phyloP scores from a whole-genome alignment of 2,329 filamentous ascomycete species.

The Xylariaceae sp. region DNA sequence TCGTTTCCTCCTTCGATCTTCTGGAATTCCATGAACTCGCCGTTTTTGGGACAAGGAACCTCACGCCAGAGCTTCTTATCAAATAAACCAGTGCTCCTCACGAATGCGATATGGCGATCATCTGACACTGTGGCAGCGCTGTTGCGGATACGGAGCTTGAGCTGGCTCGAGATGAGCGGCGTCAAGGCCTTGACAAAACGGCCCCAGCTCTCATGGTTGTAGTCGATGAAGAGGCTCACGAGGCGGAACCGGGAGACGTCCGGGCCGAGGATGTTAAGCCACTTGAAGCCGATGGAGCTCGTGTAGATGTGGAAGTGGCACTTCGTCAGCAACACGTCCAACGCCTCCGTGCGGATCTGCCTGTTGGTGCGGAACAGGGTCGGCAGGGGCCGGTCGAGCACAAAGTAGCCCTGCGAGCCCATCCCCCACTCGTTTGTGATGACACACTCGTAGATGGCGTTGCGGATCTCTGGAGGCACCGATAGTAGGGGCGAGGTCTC shows the following conservation, averaged over 20 bases:
- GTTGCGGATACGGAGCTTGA: slow-evolving; percentile 17
- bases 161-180: slow-evolving; percentile 8
- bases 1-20: not conserved
- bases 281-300: slow-evolving; percentile 14
- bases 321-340: slow-evolving; percentile 20
- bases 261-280: slow-evolving; percentile 16
- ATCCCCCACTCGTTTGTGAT: slow-evolving; percentile 14
- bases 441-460: slow-evolving; percentile 15
- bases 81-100: slow-evolving; percentile 5
- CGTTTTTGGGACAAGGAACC: not conserved
- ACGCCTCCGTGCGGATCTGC: slow-evolving; percentile 18
- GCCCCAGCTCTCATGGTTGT: slow-evolving; percentile 9
- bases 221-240: slow-evolving; percentile 17
- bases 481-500: slow-evolving; percentile 1
- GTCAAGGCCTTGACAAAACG: slow-evolving; percentile 14
- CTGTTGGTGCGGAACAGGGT: slow-evolving; percentile 18
- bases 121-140: slow-evolving; percentile 9
- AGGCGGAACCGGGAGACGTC: slow-evolving; percentile 18
- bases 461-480: slow-evolving; percentile 18
- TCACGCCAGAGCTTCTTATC: slow-evolving; percentile 8
- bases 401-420: slow-evolving; percentile 14
- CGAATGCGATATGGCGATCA: not conserved
- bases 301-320: slow-evolving; percentile 22
- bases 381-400: slow-evolving; percentile 18
- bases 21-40: slow-evolving; percentile 11